phyloP scores from a whole-genome alignment of 2,329 filamentous ascomycete species.

The Sporothrix schenckii region DNA sequence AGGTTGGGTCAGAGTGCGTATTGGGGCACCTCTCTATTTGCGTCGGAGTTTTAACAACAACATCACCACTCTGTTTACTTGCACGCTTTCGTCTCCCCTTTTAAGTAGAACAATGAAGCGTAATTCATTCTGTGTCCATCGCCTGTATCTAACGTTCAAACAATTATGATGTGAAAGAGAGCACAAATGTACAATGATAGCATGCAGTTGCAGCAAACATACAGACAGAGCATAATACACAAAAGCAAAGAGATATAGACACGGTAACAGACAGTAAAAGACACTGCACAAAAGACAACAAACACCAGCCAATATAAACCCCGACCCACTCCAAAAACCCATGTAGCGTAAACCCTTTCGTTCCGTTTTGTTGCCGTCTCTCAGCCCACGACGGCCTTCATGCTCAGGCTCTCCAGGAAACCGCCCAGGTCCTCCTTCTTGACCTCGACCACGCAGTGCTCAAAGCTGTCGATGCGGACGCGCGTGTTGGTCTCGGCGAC shows the following conservation, averaged over 20 bases:
- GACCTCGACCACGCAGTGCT: slow-evolving; percentile 97
- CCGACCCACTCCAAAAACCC: not conserved
- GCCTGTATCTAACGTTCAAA: not conserved
- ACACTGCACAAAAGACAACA: not conserved
- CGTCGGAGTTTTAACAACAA: not conserved
- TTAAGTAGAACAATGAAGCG: not conserved
- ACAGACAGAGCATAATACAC: slow-evolving; percentile 3
- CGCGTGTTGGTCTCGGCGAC: slow-evolving; percentile 86
- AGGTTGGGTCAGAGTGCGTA: not conserved
- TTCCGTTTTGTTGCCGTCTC: not conserved
- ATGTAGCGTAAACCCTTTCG: not conserved
- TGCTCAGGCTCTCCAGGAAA: slow-evolving; percentile 88
- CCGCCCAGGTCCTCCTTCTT: slow-evolving; percentile 89
- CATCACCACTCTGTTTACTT: slow-evolving; percentile 12
- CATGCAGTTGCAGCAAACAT: slow-evolving; percentile 15
- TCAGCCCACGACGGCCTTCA: slow-evolving; percentile 78
- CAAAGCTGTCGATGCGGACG: slow-evolving; percentile 93
- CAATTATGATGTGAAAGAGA: not conserved
- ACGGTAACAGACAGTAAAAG: not conserved
- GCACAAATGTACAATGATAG: not conserved
- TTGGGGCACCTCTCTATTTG: not conserved
- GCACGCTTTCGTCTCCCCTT: not conserved
- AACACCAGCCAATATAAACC: not conserved
- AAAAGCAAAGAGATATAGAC: slow-evolving; percentile 1
- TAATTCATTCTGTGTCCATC: slow-evolving; percentile 23